These are phyloP conservation scores for Tolypocladium album DNA, from an alignment of 2,329 filamentous ascomycete genomes.

Conservation along the genomic window DNA sequence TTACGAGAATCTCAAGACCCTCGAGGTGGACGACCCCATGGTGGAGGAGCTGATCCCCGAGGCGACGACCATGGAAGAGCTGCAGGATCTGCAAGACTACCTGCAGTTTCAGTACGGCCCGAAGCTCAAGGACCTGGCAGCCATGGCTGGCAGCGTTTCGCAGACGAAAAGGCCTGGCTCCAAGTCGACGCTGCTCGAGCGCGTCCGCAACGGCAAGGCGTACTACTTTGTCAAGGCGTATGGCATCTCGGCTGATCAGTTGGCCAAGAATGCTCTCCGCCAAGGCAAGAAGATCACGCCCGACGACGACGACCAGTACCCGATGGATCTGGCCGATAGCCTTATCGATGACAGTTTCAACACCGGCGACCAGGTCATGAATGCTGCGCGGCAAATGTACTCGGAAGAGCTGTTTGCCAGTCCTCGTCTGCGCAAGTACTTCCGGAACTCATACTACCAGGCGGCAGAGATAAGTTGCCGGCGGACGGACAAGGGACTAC, in stretches of 20 bases:
- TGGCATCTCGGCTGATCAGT: slow-evolving; percentile 77
- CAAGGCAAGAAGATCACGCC: slow-evolving; percentile 70
- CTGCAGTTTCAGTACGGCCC: slow-evolving; percentile 86
- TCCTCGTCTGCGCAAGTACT: slow-evolving; percentile 79
- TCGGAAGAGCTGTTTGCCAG: slow-evolving; percentile 82
- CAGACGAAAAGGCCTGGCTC: slow-evolving; percentile 73
- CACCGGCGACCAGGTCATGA: slow-evolving; percentile 65
- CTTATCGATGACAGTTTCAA: slow-evolving; percentile 63
- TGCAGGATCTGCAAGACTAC: slow-evolving; percentile 95
- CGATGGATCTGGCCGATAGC: slow-evolving; percentile 78
- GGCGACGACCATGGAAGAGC: slow-evolving; percentile 81
- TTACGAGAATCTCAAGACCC: slow-evolving; percentile 59
- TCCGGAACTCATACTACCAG: slow-evolving; percentile 74
- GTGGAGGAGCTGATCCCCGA: slow-evolving; percentile 74
- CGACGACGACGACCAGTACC: slow-evolving; percentile 71
- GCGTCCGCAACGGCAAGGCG: slow-evolving; percentile 68
- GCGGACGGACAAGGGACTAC: slow-evolving; percentile 87
- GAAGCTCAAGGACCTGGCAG: slow-evolving; percentile 70
- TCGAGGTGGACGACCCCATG: slow-evolving; percentile 57
- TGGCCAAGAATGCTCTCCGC: slow-evolving; percentile 77
- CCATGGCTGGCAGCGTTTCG: slow-evolving; percentile 51
- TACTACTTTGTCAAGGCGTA: slow-evolving; percentile 80
- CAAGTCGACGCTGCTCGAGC: slow-evolving; percentile 71
- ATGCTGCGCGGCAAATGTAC: slow-evolving; percentile 76
- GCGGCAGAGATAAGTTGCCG: slow-evolving; percentile 77